Evolutionary conservation across 768 basidiomycete genomes (phyloP), one percentile per base, ranked within the genome.

Genomic region (Boletellus sp.): DNA sequence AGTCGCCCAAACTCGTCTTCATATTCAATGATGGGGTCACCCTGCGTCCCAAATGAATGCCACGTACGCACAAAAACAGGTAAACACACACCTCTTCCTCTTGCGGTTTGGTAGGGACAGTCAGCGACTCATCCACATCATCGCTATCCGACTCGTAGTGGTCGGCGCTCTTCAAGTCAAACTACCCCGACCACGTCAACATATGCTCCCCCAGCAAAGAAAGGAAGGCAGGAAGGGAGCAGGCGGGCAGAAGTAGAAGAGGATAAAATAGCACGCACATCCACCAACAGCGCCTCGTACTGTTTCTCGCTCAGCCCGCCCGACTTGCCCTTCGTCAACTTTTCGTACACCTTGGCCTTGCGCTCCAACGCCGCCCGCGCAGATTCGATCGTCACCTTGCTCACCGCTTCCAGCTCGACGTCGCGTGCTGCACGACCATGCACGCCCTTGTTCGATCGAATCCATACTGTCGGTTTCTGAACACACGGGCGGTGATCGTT

Each of bases 1-100:
- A 80, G 57, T n/a, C 91, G 81, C 32, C 90, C 90, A 61, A 90
- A 90, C 61, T 93, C 91, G 55, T 94, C 91, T 62, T 86, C 82
- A 51, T 91, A 92, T 64, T 93, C 91, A 6, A 92, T 75, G 26
- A 91, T 70, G 11, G 89, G 88, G 57, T 93, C 90, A 48, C 83
- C 76, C 83, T 89, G 45, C 2, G 13, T 9, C 47, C 23, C 42
- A 23, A 40, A 46, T 53, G 2, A 65, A 34, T 6, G 26, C 6
- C 4, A 22, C 15, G 15, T 28, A 20, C 22, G 3, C 16, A 19
- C 22, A 23, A 13, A 15, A 6, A 15, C 5, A 13, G 43, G 13
- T 22, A 24, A 26, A 41, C 33, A 60, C 67, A 16, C 53, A 77
- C 77, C 57, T 73, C 74, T 24, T 78, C 63, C 17, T 53, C 63